These are phyloP conservation scores for Leishmania lainsoni DNA, from an alignment of 208 protist genomes.

Conservation along the genomic window DNA sequence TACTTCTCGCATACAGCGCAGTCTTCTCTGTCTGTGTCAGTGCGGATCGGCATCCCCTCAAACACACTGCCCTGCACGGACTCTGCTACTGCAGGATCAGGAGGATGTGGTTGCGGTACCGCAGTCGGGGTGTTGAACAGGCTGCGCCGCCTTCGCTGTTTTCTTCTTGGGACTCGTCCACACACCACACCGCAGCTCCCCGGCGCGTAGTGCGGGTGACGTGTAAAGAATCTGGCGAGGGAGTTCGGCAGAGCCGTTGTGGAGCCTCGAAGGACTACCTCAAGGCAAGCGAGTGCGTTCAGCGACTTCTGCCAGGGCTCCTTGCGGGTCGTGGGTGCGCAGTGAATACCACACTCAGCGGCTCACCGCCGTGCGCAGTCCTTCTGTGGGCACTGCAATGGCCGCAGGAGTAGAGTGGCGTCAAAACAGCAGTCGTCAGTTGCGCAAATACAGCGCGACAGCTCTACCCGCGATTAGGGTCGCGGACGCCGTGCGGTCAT, in stretches of 20 bases:
- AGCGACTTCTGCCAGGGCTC: constrained; percentile 55
- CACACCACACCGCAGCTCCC: constrained; percentile 40
- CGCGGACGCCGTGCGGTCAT: too few relatives aligned
- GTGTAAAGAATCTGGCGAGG: not conserved
- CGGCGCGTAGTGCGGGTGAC: constrained; percentile 28
- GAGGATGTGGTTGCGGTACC: too few relatives aligned
- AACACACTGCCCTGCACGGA: not conserved
- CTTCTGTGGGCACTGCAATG: too few relatives aligned
- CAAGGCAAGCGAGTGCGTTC: constrained; percentile 51
- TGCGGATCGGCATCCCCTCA: not conserved
- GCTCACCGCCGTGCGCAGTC: not conserved
- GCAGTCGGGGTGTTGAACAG: constrained; percentile 18
- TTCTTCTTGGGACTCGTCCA: constrained; percentile 51
- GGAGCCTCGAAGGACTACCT: constrained; percentile 38
- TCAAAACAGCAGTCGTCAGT: not conserved
- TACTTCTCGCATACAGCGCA: not conserved
- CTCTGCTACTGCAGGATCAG: too few relatives aligned
- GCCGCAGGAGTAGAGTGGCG: too few relatives aligned
- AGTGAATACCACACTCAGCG: not conserved
- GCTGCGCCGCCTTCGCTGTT: constrained; percentile 37
- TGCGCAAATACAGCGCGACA: not conserved
- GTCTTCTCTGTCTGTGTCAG: not conserved
- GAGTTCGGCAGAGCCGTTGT: not conserved
- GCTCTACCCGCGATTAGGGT: constrained; percentile 15
- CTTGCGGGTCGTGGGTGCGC: constrained; percentile 31